A percentile compares a stretch with the other conserved stretches of the same genome.
Evolutionary conservation across 345 rosid species (phyloP).

Genomic region (Ailanthus altissimus): DNA sequence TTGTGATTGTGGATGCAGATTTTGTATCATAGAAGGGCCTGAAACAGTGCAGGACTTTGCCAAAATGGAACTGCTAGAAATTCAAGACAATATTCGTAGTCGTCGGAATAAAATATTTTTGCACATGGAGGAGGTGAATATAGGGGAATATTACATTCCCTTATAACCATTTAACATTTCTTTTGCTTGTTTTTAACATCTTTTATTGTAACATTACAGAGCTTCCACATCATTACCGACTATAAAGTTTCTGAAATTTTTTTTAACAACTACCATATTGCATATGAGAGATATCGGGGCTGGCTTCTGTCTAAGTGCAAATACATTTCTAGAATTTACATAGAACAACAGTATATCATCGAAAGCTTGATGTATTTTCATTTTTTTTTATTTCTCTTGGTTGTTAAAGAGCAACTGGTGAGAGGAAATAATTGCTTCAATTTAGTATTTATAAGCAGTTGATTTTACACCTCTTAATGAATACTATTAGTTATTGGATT

Average conservation of each 20-base stretch:
- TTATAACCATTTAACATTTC: neutral
- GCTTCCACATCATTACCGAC: neutral
- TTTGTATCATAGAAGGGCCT: slow-evolving; percentile 98
- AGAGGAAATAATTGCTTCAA: neutral
- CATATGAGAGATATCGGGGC: neutral
- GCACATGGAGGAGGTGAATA: slow-evolving; percentile 94
- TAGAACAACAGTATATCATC: neutral
- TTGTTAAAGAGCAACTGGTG: neutral
- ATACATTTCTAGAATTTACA: neutral
- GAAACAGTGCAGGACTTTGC: slow-evolving; percentile 93
- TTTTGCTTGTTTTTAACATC: neutral
- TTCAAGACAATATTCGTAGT: slow-evolving; percentile 90
- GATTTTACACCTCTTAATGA: neutral
- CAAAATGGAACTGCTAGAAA: slow-evolving; percentile 85
- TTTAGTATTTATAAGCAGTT: neutral
- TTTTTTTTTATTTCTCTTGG: too few species aligned
- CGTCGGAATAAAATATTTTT: slow-evolving; percentile 91
- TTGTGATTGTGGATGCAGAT: slow-evolving; percentile 46
- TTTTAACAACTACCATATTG: neutral
- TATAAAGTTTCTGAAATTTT: neutral
- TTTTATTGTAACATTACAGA: neutral
- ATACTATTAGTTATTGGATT: neutral
- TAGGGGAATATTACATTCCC: neutral
- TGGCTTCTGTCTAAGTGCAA: neutral
- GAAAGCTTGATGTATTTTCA: neutral